These are phyloP conservation scores for Fabrea salina DNA, from an alignment of 169 alveolate species.

Conservation along the genomic window DNA sequence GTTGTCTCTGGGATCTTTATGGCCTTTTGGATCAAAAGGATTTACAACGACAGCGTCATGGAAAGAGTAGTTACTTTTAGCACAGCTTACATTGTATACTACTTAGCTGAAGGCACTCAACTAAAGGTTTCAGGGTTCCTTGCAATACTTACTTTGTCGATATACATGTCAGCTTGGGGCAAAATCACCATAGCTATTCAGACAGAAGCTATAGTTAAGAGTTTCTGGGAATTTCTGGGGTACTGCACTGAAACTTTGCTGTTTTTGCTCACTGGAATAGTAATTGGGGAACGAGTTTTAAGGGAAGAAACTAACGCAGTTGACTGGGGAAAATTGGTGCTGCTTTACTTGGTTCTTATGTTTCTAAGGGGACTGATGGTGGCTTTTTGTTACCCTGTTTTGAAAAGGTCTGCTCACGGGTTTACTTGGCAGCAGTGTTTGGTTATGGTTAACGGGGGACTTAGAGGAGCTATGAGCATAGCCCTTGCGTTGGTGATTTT, in stretches of 20 bases:
- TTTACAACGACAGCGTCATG: slow-evolving; percentile 52
- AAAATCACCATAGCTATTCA: slow-evolving; percentile 46
- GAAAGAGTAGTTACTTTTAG: slow-evolving; percentile 55
- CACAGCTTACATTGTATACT: slow-evolving; percentile 50
- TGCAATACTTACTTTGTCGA: slow-evolving; percentile 59
- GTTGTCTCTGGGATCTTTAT: slow-evolving; percentile 12
- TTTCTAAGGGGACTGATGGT: slow-evolving; percentile 35
- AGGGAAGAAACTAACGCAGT: background rate
- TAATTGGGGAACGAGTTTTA: slow-evolving; percentile 48
- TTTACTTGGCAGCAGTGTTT: slow-evolving; percentile 31
- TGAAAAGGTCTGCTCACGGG: slow-evolving; percentile 48
- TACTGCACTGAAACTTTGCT: slow-evolving; percentile 51
- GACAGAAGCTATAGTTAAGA: slow-evolving; percentile 55
- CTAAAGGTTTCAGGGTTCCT: slow-evolving; percentile 57
- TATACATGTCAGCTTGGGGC: slow-evolving; percentile 66
- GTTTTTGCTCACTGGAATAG: slow-evolving; percentile 56
- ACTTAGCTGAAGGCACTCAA: slow-evolving; percentile 52
- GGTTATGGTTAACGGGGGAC: slow-evolving; percentile 55
- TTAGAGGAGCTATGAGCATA: slow-evolving; percentile 65
- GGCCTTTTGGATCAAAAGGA: slow-evolving; percentile 54
- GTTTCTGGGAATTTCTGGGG: slow-evolving; percentile 53
- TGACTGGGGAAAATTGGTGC: background rate
- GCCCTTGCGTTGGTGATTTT: slow-evolving; percentile 52
- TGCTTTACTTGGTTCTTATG: background rate
- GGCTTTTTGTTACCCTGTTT: slow-evolving; percentile 32